Evolutionary conservation across 2,329 filamentous ascomycete genomes (phyloP), one percentile per base, ranked within the genome.

Genomic region (Aureobasidium sp.): DNA sequence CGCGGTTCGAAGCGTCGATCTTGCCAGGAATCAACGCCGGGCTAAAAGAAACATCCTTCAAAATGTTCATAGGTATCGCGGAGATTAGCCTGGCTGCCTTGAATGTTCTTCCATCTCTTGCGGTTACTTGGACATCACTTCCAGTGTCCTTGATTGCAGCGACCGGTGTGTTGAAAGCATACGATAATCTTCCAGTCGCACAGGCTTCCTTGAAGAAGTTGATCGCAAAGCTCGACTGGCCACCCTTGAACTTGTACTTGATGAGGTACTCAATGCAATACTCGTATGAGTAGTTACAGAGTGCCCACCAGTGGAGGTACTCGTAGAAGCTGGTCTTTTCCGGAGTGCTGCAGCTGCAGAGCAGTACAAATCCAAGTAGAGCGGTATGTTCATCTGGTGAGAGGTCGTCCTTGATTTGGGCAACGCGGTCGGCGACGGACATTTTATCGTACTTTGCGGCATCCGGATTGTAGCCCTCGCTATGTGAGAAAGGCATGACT

Each of bases 401-500:
- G 3, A 70, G 45, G 2, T 66, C 64, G 31, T 53, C 59, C 31
- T 63, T 57, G 5, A 73, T 56, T 42, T 68, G 64, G 17, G 72
- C 69, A 0, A 76, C 60, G 0, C 73, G 68, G 1, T 74, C 69
- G 27, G 67, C 63, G 1, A 70, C 68, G 0, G 60, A 69, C 3
- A 75, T 62, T 12, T 65, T 63, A 40, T 73, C 71, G 39, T 69
- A 70, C n/a, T 64, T 63, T 0, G 62, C 61, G 0, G 66, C 65
- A 14, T 60, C 54, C 0, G 71, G 69, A 11, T 66, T 63, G 4
- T 70, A 67, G 7, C 69, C 63, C 0, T 71, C 68, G 14, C 74
- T 71, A 50, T 74, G 70, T 0, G 74, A 74, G 45, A 68, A 76
- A 0, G 74, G 74, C 72, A 75, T 75, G 1, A 75, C 47, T 0